Base-by-base conservation (phyloP, 805 yeast genomes). In the Candida adriatica region DNA sequence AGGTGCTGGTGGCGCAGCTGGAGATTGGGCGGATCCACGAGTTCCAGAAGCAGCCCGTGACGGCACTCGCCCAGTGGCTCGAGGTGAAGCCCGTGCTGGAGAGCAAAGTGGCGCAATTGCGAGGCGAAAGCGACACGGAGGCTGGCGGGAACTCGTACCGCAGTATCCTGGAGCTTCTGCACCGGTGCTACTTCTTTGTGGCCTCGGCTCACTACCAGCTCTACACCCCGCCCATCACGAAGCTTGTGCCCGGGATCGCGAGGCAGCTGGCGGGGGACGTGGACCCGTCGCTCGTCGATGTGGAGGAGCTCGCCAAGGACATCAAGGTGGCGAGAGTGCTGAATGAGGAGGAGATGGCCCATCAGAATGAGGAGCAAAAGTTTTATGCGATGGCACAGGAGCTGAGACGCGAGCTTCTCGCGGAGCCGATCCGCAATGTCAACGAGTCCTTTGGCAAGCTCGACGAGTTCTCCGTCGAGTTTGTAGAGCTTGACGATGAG, bases 11-110 rank as follows among this genome's bases (percentile, higher is more conserved):
- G 13, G 44, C 66, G 4, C 57, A 56, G 31, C 51, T 84, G 13
- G 80, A 73, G 33, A 55, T 70, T n/a, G 95, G 90, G 0, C 87
- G 79, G 46, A 65, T 79, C 6, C 55, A 59, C 34, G 97, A 90
- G 48, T 66, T 66, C 38, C 52, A 65, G 16, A 59, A 75, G 25
- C 45, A 62, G 2, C 79, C 88, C 0, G 50, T 46, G 1, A 48
- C 46, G 4, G 85, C 94, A 0, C 51, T 76, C 24, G 42, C 47
- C 4, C 37, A 66, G 5, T 72, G 82, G 60, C 49, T 53, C 8
- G 31, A 38, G 3, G 66, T 74, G 13, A 14, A 27, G 3, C 16
- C 24, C 4, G 33, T 26, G 16, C 37, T 32, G 1, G 43, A 28
- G 26, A 27, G 19, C 13, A 38, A 41, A 38, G 27, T 43, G 32